Base-by-base conservation (phyloP, 1,284 basidiomycete species). In the Boletus austroedulis region DNA sequence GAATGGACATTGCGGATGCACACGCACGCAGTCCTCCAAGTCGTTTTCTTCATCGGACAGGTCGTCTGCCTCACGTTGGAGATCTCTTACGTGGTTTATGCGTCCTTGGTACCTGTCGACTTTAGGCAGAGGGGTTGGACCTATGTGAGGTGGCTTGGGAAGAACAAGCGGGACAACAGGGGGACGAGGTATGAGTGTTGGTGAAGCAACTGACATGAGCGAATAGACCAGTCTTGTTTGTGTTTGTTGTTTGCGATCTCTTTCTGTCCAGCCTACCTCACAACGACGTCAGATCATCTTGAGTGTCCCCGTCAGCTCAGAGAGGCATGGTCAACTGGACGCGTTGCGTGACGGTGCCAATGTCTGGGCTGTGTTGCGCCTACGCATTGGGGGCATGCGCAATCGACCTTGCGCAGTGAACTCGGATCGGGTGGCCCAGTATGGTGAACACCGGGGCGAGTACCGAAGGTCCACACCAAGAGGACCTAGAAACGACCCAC, bases 11-110 rank as follows among this genome's bases (percentile, higher is more conserved):
- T 24, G 28, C 47, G 38, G 26, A 26, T 24, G 17, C 14, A 8
- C 32, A 74, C 82, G 62, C 66, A 88, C 90, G 65, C 84, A 76
- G 50, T 88, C 86, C 55, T 91, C 89, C 14, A 92, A 70, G 63
- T 91, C 88, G 49, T 82, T 83, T 69, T 94, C 92, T 69, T 92
- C 90, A 59, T 93, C 91, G 63, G 88, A 92, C 59, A 95, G 76
- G 61, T 93, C 90, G 40, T 91, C 90, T 78, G 90, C 87, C 70
- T 94, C 92, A 56, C 83, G 82, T 64, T 85, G 82, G 43, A 92
- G 74, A 69, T 93, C 87, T 34, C 89, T 82, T 47, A 81, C 75
- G 31, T 80, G 78, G 63, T 84, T 84, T 61, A 90, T 70, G 40
- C 82, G 78, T 3, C 79, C 80, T 62, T 82, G 79, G 5, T 76